Evolutionary conservation across 345 rosid species (phyloP), one percentile per base, ranked within the genome.

Genomic region (Pelargonium nanum): DNA sequence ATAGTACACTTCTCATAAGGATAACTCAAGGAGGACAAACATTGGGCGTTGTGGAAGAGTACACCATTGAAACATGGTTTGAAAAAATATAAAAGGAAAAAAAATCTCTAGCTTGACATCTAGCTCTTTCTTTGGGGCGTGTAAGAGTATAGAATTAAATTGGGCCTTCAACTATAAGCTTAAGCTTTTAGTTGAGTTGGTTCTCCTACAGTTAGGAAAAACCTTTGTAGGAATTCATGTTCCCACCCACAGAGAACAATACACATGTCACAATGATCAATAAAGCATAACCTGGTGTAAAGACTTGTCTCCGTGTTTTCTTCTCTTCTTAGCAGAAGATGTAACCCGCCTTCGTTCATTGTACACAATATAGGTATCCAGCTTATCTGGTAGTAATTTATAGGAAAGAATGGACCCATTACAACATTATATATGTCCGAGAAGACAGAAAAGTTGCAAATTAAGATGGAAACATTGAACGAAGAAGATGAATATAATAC

Each of bases 291-390:
- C 98, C 98, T 92, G 96, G 76, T 86, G 96, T 70, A 92, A 72
- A 34, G 85, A 85, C 64, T 59, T 76, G 60, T 78, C 83, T 55
- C 75, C 63, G 44, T 76, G 70, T 64, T 81, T 86, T 75, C 85
- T 85, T 69, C 87, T 92, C 85, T 77, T 91, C 82, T 88, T 92
- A 63, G 96, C 85, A 58, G 98, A 92, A 60, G 98, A 92, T 26
- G 98, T 89, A 66, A 92, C 95, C 78, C 70, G 81, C 73, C 88
- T 89, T 63, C 96, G 70, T 68, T 89, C 91, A 60, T 92, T 92
- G 68, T 85, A 81, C 48, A 92, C 93, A 61, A 89, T 75, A 72
- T 78, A 92, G n/a, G 91, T 84, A 70, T 87, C 95, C 70, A 89
- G 72, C 50, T 85, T 71, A 34, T 85, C 93, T 89, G 80, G 65